Base-by-base conservation (phyloP, 1,139 yeast species). In the Lodderomyces theae region DNA sequence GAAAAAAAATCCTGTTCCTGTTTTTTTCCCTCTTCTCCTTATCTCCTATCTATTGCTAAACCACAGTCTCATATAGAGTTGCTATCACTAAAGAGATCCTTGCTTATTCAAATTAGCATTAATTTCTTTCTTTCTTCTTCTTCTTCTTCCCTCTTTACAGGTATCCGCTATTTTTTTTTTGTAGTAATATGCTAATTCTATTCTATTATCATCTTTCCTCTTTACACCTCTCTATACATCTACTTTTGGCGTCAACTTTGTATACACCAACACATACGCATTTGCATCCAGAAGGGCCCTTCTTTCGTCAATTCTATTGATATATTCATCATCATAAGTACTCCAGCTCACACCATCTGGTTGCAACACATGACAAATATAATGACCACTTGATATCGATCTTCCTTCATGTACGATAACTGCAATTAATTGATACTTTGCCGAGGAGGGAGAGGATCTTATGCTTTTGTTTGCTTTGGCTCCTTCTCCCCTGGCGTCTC, bases 401-500 rank as follows among this genome's bases (percentile, higher is more conserved):
- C 97, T 75, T 31, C 98, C 98, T 56, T 88, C 96, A 58, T 92
- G 99, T 13, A 89, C 90, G 46, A 90, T 86, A 16, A 90, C 96
- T 15, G 92, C 80, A n/a, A 79, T 73, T 47, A 92, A 72, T 57
- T 82, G 83, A 62, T 92, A 92, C 43, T 73, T 70, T 8, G 80
- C 77, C 1, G 84, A 7, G 6, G 19, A 3, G 16, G 29, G 3
- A 11, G 22, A n/a, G 8, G 17, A n/a, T 13, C 12, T 3, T 29
- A 4, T 24, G 11, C 12, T 10, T 8, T 9, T 24, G 6, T n/a
- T 80, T 24, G 11, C 12, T 10, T 8, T 9, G 6, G 6, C 26
- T 80, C 1, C 60, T 49, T 48, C 62, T 58, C 15, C 26, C 16
- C 54, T 49, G n/a, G n/a, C n/a, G n/a, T n/a, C n/a, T n/a, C n/a